Conservation (phyloP, 192 early-diverging fungal species). For the Umbelopsis sp. region DNA sequence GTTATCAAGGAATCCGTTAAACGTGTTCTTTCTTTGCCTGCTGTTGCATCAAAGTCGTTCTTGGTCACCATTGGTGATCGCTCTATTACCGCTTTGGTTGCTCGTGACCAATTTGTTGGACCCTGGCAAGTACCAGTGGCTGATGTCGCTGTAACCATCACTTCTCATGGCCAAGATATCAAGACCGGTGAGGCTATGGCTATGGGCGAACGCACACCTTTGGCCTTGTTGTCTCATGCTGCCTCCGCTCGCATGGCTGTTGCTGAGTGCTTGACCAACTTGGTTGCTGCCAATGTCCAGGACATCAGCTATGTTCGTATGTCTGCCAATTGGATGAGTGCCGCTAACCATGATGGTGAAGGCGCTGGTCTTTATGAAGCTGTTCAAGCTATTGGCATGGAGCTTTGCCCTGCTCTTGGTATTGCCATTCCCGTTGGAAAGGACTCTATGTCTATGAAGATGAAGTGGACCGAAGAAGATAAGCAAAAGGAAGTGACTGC, state of each 20-base stretch:
- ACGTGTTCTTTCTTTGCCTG: conserved; percentile 83
- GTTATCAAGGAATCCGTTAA: conserved; percentile 66
- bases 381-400: conserved; percentile 90
- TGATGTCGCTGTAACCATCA: conserved; percentile 92
- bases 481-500: conserved; percentile 70
- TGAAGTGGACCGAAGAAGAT: conserved; percentile 73
- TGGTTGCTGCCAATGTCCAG: conserved; percentile 84
- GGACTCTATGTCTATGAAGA: conserved; percentile 99
- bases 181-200: conserved; percentile 95
- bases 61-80: conserved; percentile 98
- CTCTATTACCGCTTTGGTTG: conserved; percentile 91
- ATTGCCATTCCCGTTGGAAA: conserved; percentile 98
- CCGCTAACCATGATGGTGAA: conserved; percentile 89
- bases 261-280: conserved; percentile 91
- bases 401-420: conserved; percentile 90
- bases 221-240: conserved; percentile 82
- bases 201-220: conserved; percentile 92
- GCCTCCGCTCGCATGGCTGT: conserved; percentile 97
- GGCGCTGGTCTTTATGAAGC: conserved; percentile 91
- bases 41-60: conserved; percentile 93
- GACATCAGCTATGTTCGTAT: conserved; percentile 77
- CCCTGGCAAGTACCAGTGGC: conserved; percentile 99
- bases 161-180: conserved; percentile 71
- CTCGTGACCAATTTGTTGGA: conserved; percentile 97
- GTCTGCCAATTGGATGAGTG: conserved; percentile 99